phyloP scores from a whole-genome alignment of 768 basidiomycete genomes.

The Tubosaeta sp. region DNA sequence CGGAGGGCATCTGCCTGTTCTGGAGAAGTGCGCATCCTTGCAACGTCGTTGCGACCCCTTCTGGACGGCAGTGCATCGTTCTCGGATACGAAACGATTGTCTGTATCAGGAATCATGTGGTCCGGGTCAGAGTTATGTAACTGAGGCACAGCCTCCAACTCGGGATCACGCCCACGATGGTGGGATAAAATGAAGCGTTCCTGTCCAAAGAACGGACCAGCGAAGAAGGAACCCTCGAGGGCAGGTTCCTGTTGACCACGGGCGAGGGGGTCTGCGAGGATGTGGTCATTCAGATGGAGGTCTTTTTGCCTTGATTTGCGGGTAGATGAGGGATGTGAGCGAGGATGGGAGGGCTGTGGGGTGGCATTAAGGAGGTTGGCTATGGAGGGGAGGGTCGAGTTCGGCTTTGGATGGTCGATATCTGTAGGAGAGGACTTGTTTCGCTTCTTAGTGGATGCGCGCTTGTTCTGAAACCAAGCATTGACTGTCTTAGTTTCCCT shows the following conservation, averaged over 20 bases:
- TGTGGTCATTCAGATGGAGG: conserved; percentile 26
- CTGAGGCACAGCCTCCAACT: conserved; percentile 18
- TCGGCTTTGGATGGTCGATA: conserved; percentile 22
- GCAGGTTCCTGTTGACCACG: conserved; percentile 15
- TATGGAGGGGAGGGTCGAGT: conserved; percentile 33
- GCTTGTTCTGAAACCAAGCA: conserved; percentile 86
- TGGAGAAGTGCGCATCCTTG: conserved; percentile 57
- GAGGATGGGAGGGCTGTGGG: conserved; percentile 19
- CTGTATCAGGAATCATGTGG: conserved; percentile 47
- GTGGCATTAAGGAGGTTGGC: conserved; percentile 40
- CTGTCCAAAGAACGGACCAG: conserved; percentile 26
- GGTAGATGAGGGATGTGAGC: conserved; percentile 22
- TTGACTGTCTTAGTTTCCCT: conserved; percentile 86
- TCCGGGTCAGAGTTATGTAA: conserved; percentile 42
- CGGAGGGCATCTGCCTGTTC: conserved; percentile 68
- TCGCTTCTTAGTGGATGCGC: conserved; percentile 75
- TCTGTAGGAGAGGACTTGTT: conserved; percentile 40
- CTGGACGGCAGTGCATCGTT: conserved; percentile 36
- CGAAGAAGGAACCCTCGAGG: conserved; percentile 31
- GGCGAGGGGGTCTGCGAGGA: conserved; percentile 18
- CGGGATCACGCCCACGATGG: conserved; percentile 29
- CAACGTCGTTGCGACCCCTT: conserved; percentile 26
- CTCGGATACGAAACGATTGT: conserved; percentile 50
- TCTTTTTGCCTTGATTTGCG: conserved; percentile 32
- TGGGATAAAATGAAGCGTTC: conserved; percentile 32